Percentiles rank a stretch among this genome's conserved stretches.
Conservation (phyloP, 257 asterid species). For the Voacanga thouarsii region DNA sequence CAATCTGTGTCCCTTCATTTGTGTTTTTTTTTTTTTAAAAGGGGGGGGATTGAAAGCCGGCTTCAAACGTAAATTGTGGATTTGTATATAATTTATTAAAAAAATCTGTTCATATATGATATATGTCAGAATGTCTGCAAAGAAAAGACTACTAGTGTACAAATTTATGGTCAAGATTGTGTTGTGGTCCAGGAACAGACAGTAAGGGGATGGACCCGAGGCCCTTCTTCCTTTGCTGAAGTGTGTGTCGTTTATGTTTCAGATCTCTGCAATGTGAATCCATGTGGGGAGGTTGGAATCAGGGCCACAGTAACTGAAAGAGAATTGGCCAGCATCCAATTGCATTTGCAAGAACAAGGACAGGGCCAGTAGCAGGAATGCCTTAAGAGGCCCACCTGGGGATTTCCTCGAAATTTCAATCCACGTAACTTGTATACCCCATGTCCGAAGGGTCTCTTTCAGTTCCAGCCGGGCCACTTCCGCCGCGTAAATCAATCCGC, state of each 20-base stretch:
- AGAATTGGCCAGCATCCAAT: neutral
- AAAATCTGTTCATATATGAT: no score
- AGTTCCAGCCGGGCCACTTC: neutral
- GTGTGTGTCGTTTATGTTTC: neutral
- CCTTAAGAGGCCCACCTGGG: neutral
- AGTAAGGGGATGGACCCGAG: neutral
- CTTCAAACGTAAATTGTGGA: neutral
- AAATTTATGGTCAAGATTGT: neutral
- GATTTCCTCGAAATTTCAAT: neutral
- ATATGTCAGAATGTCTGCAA: no score
- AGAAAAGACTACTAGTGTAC: no score
- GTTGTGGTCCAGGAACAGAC: neutral
- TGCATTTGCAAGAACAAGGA: neutral
- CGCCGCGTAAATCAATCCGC: neutral
- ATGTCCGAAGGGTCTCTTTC: neutral
- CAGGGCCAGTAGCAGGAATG: neutral
- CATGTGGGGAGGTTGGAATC: neutral
- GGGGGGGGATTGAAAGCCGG: neutral
- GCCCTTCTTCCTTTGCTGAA: neutral
- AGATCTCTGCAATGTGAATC: neutral
- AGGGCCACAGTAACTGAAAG: neutral
- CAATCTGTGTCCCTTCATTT: no score
- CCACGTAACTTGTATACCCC: no score
- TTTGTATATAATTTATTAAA: no score
- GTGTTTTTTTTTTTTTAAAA: no score